Evolutionary conservation across 306 rosid genomes (phyloP).

Genomic region (Cicer pinnatifidum): DNA sequence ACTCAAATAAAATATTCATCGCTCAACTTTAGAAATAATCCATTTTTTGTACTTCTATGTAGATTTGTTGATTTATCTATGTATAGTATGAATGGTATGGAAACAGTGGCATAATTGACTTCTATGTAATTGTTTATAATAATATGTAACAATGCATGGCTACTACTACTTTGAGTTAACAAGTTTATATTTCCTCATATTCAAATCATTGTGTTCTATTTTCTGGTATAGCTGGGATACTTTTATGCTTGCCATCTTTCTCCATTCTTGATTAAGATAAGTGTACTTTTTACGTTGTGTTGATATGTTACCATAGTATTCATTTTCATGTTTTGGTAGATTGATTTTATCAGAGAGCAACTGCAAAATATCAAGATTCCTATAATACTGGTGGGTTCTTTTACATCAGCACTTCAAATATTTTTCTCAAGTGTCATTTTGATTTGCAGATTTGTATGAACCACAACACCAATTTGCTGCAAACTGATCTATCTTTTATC

Average conservation of each 20-base stretch:
- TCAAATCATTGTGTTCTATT: no score
- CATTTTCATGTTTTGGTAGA: constrained; percentile 54
- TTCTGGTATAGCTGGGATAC: not conserved
- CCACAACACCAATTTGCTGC: constrained; percentile 19
- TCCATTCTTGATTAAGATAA: constrained; percentile 32
- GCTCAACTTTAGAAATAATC: no score
- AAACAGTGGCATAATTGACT: no score
- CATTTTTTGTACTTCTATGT: no score
- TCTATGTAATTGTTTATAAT: no score
- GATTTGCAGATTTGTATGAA: constrained; percentile 2
- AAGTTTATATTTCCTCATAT: no score
- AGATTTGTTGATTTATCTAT: no score
- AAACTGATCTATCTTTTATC: constrained; percentile 23
- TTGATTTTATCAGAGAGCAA: constrained; percentile 74
- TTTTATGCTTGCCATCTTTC: constrained; percentile 30
- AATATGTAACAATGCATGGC: no score
- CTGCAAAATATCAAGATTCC: constrained; percentile 68
- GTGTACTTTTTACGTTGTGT: constrained; percentile 11
- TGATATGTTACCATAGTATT: constrained; percentile 37
- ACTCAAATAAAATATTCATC: no score
- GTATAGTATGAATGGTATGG: no score
- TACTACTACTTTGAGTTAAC: no score
- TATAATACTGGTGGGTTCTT: constrained; percentile 67
- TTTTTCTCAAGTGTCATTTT: constrained; percentile 33
- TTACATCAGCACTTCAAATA: constrained; percentile 35